Evolutionary conservation across 306 rosid species (phyloP).

Genomic region (Lablab purpureus): DNA sequence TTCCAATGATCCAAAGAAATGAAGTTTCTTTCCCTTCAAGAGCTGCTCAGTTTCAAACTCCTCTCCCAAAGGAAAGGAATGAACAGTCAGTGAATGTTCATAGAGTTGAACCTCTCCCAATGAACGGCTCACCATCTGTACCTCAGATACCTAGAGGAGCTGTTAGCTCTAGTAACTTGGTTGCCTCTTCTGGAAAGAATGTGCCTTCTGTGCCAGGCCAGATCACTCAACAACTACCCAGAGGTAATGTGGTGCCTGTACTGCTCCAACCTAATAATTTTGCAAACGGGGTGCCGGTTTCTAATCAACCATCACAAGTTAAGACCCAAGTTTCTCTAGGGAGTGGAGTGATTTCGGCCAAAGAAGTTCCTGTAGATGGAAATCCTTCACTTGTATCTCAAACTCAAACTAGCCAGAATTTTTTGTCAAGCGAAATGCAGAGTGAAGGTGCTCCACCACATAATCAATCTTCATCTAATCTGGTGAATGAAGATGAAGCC

Average conservation of each 20-base stretch:
- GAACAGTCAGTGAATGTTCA: conserved; percentile 48
- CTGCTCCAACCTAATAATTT: conserved; percentile 58
- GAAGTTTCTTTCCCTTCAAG: conserved; percentile 63
- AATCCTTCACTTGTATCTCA: conserved; percentile 55
- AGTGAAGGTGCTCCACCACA: conserved; percentile 38
- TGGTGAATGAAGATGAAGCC: conserved; percentile 44
- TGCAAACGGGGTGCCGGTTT: conserved; percentile 54
- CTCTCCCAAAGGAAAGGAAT: conserved; percentile 60
- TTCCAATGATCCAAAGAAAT: conserved; percentile 79
- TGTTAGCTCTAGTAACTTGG: conserved; percentile 51
- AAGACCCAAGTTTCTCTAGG: conserved; percentile 56
- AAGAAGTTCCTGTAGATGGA: conserved; percentile 51
- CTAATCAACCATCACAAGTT: conserved; percentile 53
- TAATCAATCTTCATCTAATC: conserved; percentile 48
- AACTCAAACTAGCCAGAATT: conserved; percentile 54
- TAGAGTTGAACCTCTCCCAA: conserved; percentile 48
- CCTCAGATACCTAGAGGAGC: conserved; percentile 54
- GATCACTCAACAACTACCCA: conserved; percentile 51
- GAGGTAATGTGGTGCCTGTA: conserved; percentile 68
- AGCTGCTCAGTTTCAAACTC: conserved; percentile 51
- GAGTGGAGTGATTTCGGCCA: conserved; percentile 50
- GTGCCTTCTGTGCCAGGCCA: conserved; percentile 47
- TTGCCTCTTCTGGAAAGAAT: conserved; percentile 51
- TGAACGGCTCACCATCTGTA: conserved; percentile 53
- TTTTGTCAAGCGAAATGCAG: conserved; percentile 43